These are phyloP conservation scores for Hyphochytrium catenoides DNA, from an alignment of 352 stramenopile genomes.

Conservation along the genomic window DNA sequence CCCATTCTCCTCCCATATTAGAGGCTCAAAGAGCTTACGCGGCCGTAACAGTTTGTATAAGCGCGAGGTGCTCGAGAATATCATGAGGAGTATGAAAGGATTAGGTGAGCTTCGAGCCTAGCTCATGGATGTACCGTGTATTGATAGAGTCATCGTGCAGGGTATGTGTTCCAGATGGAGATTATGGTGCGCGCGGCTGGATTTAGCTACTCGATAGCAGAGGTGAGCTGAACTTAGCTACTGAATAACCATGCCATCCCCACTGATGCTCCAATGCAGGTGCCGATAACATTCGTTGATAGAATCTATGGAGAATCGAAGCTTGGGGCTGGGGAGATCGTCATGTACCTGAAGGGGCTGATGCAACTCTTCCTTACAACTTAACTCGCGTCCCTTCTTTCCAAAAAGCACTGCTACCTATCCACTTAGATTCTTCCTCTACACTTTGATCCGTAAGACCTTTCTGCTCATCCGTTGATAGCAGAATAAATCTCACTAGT, in stretches of 20 bases:
- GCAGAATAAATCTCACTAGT: too few species aligned
- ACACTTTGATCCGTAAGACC: too few species aligned
- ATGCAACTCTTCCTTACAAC: slow-evolving; percentile 87
- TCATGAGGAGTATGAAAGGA: slow-evolving; percentile 66
- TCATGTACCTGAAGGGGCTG: slow-evolving; percentile 86
- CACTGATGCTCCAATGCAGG: not conserved
- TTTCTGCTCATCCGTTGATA: too few species aligned
- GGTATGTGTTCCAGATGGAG: slow-evolving; percentile 99
- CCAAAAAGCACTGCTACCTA: too few species aligned
- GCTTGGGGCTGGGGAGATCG: slow-evolving; percentile 88
- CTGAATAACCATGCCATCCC: not conserved
- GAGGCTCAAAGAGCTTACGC: too few species aligned
- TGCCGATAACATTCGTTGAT: slow-evolving; percentile 96
- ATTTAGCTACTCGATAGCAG: slow-evolving; percentile 66
- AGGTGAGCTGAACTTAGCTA: slow-evolving; percentile 29
- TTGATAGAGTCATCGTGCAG: slow-evolving; percentile 11
- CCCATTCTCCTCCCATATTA: too few species aligned
- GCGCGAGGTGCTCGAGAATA: slow-evolving; percentile 72
- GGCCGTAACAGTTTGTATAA: too few species aligned
- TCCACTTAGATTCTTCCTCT: too few species aligned
- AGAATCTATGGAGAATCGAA: slow-evolving; percentile 96
- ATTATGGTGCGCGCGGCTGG: slow-evolving; percentile 84
- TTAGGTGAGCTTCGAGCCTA: slow-evolving; percentile 9
- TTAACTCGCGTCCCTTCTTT: slow-evolving; percentile 21
- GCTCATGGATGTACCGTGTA: slow-evolving; percentile 2